phyloP scores from a whole-genome alignment of 805 yeast genomes.

The Candida takata region DNA sequence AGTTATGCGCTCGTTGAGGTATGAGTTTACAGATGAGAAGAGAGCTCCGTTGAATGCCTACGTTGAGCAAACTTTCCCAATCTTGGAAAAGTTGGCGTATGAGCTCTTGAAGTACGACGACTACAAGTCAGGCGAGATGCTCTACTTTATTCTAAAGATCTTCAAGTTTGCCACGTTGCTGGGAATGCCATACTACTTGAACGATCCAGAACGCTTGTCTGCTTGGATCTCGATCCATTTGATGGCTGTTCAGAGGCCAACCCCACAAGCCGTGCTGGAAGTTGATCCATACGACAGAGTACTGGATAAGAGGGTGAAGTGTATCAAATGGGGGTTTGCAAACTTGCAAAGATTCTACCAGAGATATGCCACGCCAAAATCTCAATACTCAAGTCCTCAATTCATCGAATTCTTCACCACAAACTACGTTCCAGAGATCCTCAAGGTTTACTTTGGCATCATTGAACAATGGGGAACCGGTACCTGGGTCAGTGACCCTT shows the following conservation, averaged over 20 bases:
- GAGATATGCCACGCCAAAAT: slow-evolving; percentile 38
- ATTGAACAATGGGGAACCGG: slow-evolving; percentile 33
- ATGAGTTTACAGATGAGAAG: slow-evolving; percentile 48
- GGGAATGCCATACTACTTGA: slow-evolving; percentile 49
- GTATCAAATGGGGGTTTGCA: slow-evolving; percentile 85
- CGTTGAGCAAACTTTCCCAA: slow-evolving; percentile 46
- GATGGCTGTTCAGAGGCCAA: slow-evolving; percentile 44
- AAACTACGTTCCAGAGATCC: slow-evolving; percentile 63
- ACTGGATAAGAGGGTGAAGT: slow-evolving; percentile 50
- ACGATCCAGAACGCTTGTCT: slow-evolving; percentile 30
- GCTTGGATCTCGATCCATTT: slow-evolving; percentile 67
- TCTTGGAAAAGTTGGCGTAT: slow-evolving; percentile 45
- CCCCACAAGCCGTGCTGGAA: slow-evolving; percentile 45
- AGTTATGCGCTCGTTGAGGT: slow-evolving; percentile 48
- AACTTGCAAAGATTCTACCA: slow-evolving; percentile 65
- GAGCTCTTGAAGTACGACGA: slow-evolving; percentile 25
- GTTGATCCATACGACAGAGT: slow-evolving; percentile 42
- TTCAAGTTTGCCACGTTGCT: slow-evolving; percentile 57
- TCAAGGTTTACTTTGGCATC: slow-evolving; percentile 51
- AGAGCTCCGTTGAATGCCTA: slow-evolving; percentile 43
- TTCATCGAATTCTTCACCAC: slow-evolving; percentile 49
- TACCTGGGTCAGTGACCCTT: slow-evolving; percentile 59
- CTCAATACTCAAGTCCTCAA: slow-evolving; percentile 34
- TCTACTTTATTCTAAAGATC: slow-evolving; percentile 58
- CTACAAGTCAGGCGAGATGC: slow-evolving; percentile 35